Conservation (phyloP, 257 asterid genomes). For the Capsicum chinense region DNA sequence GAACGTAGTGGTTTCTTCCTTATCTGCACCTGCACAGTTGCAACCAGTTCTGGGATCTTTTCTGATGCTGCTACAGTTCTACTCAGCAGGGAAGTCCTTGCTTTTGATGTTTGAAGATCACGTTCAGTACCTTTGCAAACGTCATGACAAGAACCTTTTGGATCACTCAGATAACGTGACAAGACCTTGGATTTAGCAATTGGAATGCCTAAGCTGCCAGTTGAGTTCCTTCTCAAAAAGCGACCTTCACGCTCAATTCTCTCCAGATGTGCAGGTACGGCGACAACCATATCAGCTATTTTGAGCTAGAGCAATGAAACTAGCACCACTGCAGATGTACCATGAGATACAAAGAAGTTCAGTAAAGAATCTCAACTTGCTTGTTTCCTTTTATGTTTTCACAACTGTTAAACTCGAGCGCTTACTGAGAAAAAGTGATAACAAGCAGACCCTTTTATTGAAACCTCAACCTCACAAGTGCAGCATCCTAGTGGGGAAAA, state of each 20-base stretch:
- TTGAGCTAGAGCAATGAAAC: constrained; percentile 20
- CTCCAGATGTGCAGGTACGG: constrained; percentile 31
- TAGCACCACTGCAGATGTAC: constrained; percentile 10
- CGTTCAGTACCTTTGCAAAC: constrained; percentile 13
- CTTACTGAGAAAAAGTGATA: background rate
- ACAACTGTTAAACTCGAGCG: background rate
- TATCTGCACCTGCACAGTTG: constrained; percentile 22
- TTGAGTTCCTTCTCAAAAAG: constrained; percentile 44
- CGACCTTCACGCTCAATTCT: constrained; percentile 31
- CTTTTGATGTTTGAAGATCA: constrained; percentile 16
- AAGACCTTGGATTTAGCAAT: constrained; percentile 33
- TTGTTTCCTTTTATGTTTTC: background rate
- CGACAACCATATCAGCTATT: constrained; percentile 26
- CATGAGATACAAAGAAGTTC: background rate
- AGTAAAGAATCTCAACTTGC: background rate
- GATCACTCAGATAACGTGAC: constrained; percentile 44
- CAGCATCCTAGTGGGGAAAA: background rate
- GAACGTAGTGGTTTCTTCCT: constrained; percentile 18
- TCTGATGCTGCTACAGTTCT: constrained; percentile 7
- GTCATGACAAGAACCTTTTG: constrained; percentile 33
- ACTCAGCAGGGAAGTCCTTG: constrained; percentile 25
- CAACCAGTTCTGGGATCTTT: constrained; percentile 9
- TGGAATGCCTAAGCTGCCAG: constrained; percentile 33
- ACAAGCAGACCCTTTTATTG: background rate
- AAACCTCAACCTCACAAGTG: background rate